phyloP scores from a whole-genome alignment of 768 basidiomycete species.

The Boletus tomentosulus region DNA sequence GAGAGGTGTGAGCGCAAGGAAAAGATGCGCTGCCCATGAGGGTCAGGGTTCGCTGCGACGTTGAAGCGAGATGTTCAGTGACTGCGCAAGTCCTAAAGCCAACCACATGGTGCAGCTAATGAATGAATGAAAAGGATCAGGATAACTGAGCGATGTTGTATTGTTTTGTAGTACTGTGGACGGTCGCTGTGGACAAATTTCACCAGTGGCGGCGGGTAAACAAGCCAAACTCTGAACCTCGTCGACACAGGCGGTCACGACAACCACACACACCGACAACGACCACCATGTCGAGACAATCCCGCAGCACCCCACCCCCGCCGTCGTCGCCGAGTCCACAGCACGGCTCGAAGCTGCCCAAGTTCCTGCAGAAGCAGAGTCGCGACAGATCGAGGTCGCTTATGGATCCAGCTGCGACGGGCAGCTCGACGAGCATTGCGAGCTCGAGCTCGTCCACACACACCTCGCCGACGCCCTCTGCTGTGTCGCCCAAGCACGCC shows the following conservation, averaged over 20 bases:
- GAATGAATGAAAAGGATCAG: not conserved
- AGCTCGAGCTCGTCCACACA: conserved; percentile 40
- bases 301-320: conserved; percentile 40
- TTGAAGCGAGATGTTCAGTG: too few species aligned
- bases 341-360: conserved; percentile 55
- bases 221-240: conserved; percentile 20
- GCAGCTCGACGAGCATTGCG: conserved; percentile 34
- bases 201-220: conserved; percentile 19
- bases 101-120: not conserved
- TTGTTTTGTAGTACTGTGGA: conserved; percentile 7
- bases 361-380: conserved; percentile 61
- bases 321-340: conserved; percentile 40
- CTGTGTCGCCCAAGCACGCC: conserved; percentile 21
- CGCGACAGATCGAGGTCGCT: conserved; percentile 60
- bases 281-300: conserved; percentile 43
- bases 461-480: conserved; percentile 29
- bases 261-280: not conserved
- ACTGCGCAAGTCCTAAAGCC: not conserved
- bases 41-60: not conserved
- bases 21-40: too few species aligned
- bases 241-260: conserved; percentile 16
- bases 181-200: conserved; percentile 15
- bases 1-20: not conserved
- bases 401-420: conserved; percentile 34
- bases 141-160: not conserved